Base-by-base conservation (phyloP, 306 rosid species). In the Inga oerstediana region DNA sequence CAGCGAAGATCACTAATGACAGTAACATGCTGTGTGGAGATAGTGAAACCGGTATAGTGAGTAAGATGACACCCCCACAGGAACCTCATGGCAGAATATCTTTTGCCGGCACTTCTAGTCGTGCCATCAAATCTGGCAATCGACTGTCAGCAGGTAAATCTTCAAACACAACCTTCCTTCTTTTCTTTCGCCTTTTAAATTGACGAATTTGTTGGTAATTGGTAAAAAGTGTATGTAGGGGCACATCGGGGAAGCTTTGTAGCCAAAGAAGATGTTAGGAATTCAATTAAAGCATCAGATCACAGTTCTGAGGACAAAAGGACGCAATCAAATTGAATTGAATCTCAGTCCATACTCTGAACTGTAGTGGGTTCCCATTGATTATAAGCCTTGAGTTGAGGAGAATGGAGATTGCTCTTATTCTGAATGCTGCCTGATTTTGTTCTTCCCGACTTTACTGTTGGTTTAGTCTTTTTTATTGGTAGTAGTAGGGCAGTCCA, bases 221-320 rank as follows among this genome's bases (percentile, higher is more conserved):
- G 86, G 35, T 77, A 68, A 82, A 58, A 74, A 61, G 74, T 72
- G 78, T 44, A 86, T 45, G 84, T 84, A 95, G 99, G 95, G 82
- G 90, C 83, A 41, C 92, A 82, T 74, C 94, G 81, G 49, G 93
- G 91, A 74, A 89, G 91, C 88, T 75, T 74, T 76, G 84, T 72
- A 64, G 88, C 83, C 45, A 92, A 88, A 80, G 97, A 88, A 84
- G 97, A 89, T 66, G 76, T 82, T 32, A 92, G 93, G 84, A 91
- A 88, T 89, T 80, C 80, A 19, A 84, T 83, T 84, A 94, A 90
- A 84, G 88, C 86, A 54, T 85, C 89, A 6, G 93, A 92, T 67
- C 90, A 86, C 46, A 72, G 78, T 78, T 81, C 87, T 27, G 93
- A 92, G 86, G 94, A 86, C 80, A 93, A 89, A 90, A 89, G 84